Percentiles rank a stretch among this genome's conserved stretches.
phyloP scores from a whole-genome alignment of 2,329 filamentous ascomycete genomes.

The Colletotrichum higginsianum region DNA sequence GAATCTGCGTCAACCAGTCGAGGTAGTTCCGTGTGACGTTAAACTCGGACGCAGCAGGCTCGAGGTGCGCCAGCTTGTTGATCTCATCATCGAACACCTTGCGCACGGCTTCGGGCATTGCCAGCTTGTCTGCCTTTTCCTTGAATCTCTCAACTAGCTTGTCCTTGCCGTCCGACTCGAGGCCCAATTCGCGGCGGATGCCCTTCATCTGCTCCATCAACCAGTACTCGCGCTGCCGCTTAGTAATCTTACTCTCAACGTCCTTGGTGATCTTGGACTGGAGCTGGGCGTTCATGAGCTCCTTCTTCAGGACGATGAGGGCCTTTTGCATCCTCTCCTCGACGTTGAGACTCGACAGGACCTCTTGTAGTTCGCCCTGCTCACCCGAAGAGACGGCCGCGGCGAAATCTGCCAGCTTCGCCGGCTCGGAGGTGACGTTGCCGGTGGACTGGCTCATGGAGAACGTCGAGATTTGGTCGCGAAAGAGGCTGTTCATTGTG shows the following conservation, averaged over 20 bases:
- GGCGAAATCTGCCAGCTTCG: conserved; percentile 96
- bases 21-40: conserved; percentile 99
- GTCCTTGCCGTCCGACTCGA: conserved; percentile 98
- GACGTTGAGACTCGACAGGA: conserved; percentile 89
- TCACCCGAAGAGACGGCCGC: conserved; percentile 97
- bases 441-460: conserved; percentile 95
- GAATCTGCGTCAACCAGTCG: conserved; percentile 98
- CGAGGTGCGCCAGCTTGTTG: conserved; percentile 95
- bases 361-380: conserved; percentile 91
- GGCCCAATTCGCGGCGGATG: conserved; percentile 93
- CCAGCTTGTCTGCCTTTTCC: conserved; percentile 92
- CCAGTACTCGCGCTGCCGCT: conserved; percentile 98
- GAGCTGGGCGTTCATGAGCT: conserved; percentile 97
- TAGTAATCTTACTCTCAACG: conserved; percentile 96
- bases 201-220: conserved; percentile 99
- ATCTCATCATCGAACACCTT: conserved; percentile 99
- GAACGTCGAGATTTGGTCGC: conserved; percentile 97
- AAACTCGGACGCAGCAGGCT: conserved; percentile 96
- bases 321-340: conserved; percentile 95
- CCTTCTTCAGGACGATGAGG: conserved; percentile 93
- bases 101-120: conserved; percentile 96
- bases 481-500: conserved; percentile 92
- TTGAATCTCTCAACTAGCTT: conserved; percentile 98
- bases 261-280: conserved; percentile 99
- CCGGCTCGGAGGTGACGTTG: conserved; percentile 94